Evolutionary conservation across 306 rosid species (phyloP).

Genomic region (Gastrolobium villosum): DNA sequence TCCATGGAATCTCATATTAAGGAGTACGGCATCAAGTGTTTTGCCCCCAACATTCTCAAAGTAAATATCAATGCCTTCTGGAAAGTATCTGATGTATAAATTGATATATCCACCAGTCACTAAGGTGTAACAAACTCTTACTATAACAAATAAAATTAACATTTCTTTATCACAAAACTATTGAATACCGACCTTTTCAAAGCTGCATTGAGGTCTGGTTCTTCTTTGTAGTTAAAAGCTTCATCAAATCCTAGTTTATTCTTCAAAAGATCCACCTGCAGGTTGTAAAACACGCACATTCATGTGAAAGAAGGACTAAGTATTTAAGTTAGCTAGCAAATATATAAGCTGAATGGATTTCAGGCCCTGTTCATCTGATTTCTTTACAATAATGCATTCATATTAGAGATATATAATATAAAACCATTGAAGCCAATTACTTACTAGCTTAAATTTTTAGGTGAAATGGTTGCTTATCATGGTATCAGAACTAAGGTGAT

Average conservation of each 20-base stretch:
- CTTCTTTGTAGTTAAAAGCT: slow-evolving; percentile 55
- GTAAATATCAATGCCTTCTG: slow-evolving; percentile 38
- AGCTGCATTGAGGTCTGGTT: slow-evolving; percentile 40
- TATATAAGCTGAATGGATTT: background rate
- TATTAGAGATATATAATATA: background rate
- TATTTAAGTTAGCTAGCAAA: background rate
- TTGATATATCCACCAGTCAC: background rate
- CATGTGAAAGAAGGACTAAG: background rate
- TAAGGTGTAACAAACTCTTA: no score
- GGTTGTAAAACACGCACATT: slow-evolving; percentile 3
- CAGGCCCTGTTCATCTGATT: background rate
- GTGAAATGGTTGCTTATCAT: no score
- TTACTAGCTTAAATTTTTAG: no score
- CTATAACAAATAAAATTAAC: background rate
- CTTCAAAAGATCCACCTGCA: slow-evolving; percentile 50
- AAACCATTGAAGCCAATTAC: no score
- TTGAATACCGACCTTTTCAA: slow-evolving; percentile 39
- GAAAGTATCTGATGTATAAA: slow-evolving; percentile 27
- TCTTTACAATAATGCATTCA: background rate
- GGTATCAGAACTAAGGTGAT: no score
- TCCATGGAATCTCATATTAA: slow-evolving; percentile 6
- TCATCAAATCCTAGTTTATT: slow-evolving; percentile 48
- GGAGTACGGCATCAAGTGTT: slow-evolving; percentile 22
- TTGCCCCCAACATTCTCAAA: slow-evolving; percentile 26
- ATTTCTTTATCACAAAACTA: background rate